A percentile compares a stretch with the other conserved stretches of the same genome.
phyloP scores from a whole-genome alignment of 2,329 filamentous ascomycete genomes.

The Paracamarosporium sp. region DNA sequence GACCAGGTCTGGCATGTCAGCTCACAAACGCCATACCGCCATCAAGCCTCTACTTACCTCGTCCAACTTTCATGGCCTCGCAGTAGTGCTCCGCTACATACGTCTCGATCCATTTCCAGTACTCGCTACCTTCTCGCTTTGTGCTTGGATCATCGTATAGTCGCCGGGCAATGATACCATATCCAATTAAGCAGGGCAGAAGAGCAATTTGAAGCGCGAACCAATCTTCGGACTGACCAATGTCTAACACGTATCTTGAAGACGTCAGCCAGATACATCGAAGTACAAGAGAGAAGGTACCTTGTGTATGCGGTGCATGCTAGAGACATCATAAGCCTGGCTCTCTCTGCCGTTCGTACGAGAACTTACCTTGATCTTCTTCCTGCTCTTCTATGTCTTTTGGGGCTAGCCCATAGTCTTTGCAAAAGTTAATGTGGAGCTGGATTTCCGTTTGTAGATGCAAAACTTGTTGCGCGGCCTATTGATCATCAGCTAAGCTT shows the following conservation, averaged over 20 bases:
- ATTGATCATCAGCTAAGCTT: constrained; percentile 1
- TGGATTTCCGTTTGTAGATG: constrained; percentile 82
- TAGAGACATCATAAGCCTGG: constrained; percentile 26
- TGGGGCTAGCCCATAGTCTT: constrained; percentile 76
- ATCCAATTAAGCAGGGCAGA: constrained; percentile 88
- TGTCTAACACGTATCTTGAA: constrained; percentile 79
- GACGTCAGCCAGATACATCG: background rate
- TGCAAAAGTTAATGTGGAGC: constrained; percentile 83
- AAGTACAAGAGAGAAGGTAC: constrained; percentile 15
- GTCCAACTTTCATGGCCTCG: constrained; percentile 73
- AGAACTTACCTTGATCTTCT: constrained; percentile 72
- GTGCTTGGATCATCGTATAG: constrained; percentile 70
- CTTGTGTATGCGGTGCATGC: constrained; percentile 82
- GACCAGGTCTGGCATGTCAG: constrained; percentile 65
- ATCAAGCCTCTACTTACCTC: constrained; percentile 59
- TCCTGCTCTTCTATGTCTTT: constrained; percentile 74
- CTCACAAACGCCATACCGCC: background rate
- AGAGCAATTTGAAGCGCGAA: constrained; percentile 84
- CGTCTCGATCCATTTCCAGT: constrained; percentile 91
- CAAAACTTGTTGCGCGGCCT: constrained; percentile 73
- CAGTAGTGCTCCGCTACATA: constrained; percentile 83
- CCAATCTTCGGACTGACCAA: constrained; percentile 88
- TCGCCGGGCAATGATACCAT: constrained; percentile 77
- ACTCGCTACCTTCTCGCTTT: constrained; percentile 69
- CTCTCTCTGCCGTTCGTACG: background rate